Percentiles rank a stretch among this genome's conserved stretches.
These are phyloP conservation scores for Dissoconium aciculare DNA, from an alignment of 2,329 filamentous ascomycete genomes.

Conservation along the genomic window DNA sequence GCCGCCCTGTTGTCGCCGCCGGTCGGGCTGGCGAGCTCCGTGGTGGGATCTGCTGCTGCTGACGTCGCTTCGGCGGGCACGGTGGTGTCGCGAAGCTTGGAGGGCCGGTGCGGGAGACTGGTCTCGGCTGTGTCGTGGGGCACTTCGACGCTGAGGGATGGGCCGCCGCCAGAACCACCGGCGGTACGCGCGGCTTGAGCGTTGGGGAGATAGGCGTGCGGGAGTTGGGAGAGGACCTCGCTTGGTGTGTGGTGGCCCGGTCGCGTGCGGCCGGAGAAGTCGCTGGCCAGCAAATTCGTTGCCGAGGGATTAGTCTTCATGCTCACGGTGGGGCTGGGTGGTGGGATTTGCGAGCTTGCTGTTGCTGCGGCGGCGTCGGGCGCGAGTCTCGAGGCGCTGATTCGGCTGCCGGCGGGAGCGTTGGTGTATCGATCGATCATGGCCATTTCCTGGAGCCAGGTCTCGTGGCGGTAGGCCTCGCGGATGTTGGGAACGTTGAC, in stretches of 20 bases:
- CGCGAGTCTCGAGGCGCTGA: slow-evolving; percentile 19
- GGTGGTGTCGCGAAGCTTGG: too few relatives aligned
- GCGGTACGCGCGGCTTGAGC: slow-evolving; percentile 25
- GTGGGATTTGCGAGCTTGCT: slow-evolving; percentile 4
- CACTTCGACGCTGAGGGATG: too few relatives aligned
- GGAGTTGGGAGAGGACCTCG: slow-evolving; percentile 21
- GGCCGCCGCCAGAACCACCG: too few relatives aligned
- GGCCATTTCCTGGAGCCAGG: slow-evolving; percentile 63
- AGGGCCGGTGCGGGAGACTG: too few relatives aligned
- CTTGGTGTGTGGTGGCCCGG: slow-evolving; percentile 6
- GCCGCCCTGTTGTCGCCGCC: too few relatives aligned
- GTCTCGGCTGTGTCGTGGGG: too few relatives aligned
- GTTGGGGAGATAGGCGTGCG: slow-evolving; percentile 15
- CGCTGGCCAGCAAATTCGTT: slow-evolving; percentile 12
- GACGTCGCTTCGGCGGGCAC: too few relatives aligned
- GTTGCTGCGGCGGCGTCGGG: slow-evolving; percentile 8
- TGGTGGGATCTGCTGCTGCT: too few relatives aligned
- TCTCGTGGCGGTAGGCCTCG: slow-evolving; percentile 79
- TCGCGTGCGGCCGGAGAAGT: slow-evolving; percentile 6
- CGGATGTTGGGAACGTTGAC: slow-evolving; percentile 91
- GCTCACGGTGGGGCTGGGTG: slow-evolving; percentile 25
- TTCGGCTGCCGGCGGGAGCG: slow-evolving; percentile 7
- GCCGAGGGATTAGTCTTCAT: slow-evolving; percentile 28
- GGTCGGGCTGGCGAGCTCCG: too few relatives aligned
- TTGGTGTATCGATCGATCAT: slow-evolving; percentile 44